Conservation (phyloP, 305 asterid species). For the Lippia alba region DNA sequence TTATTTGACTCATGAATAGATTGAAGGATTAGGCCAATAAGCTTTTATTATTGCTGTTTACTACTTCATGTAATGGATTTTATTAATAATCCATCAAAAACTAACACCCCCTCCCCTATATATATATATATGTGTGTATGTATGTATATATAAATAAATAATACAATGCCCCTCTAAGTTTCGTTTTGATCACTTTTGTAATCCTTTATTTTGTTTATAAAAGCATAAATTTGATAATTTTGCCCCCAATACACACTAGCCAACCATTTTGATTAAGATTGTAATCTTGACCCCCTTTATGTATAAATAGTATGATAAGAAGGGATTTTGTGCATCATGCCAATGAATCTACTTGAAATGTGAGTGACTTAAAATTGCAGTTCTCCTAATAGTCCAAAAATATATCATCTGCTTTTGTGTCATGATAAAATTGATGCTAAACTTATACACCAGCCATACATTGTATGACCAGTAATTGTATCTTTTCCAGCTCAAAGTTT, state of each 20-base stretch:
- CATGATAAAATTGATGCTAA: constrained; percentile 6
- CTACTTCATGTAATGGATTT: constrained; percentile 12
- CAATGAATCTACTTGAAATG: not conserved
- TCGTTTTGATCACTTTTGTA: too few relatives aligned
- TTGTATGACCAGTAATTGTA: not conserved
- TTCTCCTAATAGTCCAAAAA: too few relatives aligned
- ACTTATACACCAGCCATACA: not conserved
- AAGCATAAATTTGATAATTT: not conserved
- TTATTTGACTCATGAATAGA: not conserved
- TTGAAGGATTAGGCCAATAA: not conserved
- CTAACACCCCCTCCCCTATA: too few relatives aligned
- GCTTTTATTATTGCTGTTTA: not conserved
- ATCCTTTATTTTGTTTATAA: too few relatives aligned
- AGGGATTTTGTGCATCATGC: not conserved
- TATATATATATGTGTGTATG: too few relatives aligned
- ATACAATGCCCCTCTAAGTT: too few relatives aligned
- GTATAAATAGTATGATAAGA: not conserved
- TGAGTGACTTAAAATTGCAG: not conserved
- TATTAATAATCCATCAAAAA: not conserved
- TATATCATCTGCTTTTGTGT: not conserved
- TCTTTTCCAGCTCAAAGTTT: not conserved
- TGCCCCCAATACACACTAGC: too few relatives aligned
- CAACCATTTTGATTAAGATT: too few relatives aligned
- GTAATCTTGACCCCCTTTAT: too few relatives aligned
- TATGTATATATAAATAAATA: too few relatives aligned